Base-by-base conservation (phyloP, 768 basidiomycete species). In the Boletus rubescentipes region DNA sequence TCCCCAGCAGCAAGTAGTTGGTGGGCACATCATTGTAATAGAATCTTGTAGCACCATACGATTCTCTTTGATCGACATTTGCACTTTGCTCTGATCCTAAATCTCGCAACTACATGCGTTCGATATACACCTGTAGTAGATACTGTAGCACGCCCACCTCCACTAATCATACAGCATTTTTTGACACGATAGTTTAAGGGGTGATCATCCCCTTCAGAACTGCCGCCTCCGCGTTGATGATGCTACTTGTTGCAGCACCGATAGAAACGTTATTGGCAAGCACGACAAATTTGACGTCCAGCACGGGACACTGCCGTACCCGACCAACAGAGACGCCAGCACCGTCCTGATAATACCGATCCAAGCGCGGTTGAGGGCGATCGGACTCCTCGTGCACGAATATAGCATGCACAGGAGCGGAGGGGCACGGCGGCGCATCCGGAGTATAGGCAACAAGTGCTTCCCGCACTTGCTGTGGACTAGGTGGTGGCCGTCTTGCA, bases 181-280 rank as follows among this genome's bases (percentile, higher is more conserved):
- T 39, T 26, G 23, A 9, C 9, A 46, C 20, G 21, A 11, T 12
- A 42, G 7, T 26, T 55, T 36, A 57, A 39, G 41, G 53, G n/a
- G 79, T 54, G 43, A 85, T 54, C 43, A 85, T 55, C 15, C 88
- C 89, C 73, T 87, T 92, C 38, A 87, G 68, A 7, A 93, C 82
- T n/a, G 94, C 94, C n/a, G 89, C 73, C 75, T 98, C 94, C 3
- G 96, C 96, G 67, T 98, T 99, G 64, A 98, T 95, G 67, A 99
- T 90, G 60, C 89, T 92, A 59, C 91, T 93, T 45, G 97, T 99
- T 46, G 97, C 96, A 20, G 97, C 96, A 9, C 97, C 96, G 61
- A 98, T 91, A 51, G 86, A 85, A 57, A 98, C 95, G 66, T 98
- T 98, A 71, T 97, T 95, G 55, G 87, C 81, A 47, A 98, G 77